Conservation (phyloP, 2,329 filamentous ascomycete species). For the Biscogniauxia sp. region DNA sequence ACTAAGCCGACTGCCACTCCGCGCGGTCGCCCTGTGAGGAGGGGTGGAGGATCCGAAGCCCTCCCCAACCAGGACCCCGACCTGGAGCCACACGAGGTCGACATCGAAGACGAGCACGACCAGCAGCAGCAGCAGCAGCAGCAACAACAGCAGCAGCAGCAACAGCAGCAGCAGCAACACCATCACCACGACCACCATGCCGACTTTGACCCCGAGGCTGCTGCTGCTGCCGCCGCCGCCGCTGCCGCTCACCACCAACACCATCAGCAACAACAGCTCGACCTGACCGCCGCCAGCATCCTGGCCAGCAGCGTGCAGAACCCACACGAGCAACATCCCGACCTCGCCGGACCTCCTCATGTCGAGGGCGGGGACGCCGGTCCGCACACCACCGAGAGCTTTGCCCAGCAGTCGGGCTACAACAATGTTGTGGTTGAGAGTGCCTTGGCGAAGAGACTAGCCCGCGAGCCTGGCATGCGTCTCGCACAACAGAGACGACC, state of each 20-base stretch:
- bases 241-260: slow-evolving; percentile 32
- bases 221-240: slow-evolving; percentile 34
- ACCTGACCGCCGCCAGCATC: slow-evolving; percentile 31
- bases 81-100: slow-evolving; percentile 26
- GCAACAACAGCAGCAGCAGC: slow-evolving; percentile 16
- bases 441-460: slow-evolving; percentile 53
- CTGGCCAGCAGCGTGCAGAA: slow-evolving; percentile 32
- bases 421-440: slow-evolving; percentile 48
- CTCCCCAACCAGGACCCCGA: slow-evolving; percentile 35
- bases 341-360: slow-evolving; percentile 23
- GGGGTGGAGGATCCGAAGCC: slow-evolving; percentile 27
- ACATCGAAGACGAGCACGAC: slow-evolving; percentile 20
- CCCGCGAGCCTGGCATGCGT: slow-evolving; percentile 47
- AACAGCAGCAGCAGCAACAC: slow-evolving; percentile 20
- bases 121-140: slow-evolving; percentile 12
- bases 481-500: slow-evolving; percentile 51
- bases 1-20: slow-evolving; percentile 37
- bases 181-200: slow-evolving; percentile 23
- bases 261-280: slow-evolving; percentile 33
- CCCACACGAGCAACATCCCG: slow-evolving; percentile 30
- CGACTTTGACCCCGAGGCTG: slow-evolving; percentile 28
- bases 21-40: slow-evolving; percentile 30
- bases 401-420: slow-evolving; percentile 49
- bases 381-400: slow-evolving; percentile 43
- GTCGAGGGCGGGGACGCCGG: slow-evolving; percentile 17